Percentiles rank a stretch among this genome's conserved stretches.
Conservation (phyloP, 371 early-diverging fungal genomes). For the Actinomucor elegans region DNA sequence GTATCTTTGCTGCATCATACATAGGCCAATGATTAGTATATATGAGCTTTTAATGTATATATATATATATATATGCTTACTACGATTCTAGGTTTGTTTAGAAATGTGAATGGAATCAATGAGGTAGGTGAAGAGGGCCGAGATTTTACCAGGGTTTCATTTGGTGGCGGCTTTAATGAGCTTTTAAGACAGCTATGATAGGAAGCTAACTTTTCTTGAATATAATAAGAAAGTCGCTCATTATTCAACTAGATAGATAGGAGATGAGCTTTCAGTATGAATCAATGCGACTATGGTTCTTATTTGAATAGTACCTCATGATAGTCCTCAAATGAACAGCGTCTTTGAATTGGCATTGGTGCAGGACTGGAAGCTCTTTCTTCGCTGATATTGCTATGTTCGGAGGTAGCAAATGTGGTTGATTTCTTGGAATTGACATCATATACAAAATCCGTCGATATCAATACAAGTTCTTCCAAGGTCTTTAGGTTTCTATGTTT, state of each 20-base stretch:
- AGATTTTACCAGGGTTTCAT: slow-evolving; percentile 4
- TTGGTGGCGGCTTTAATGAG: slow-evolving; percentile 4
- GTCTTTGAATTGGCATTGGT: slow-evolving; percentile 4
- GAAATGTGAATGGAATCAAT: slow-evolving; percentile 21
- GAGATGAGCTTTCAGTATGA: background rate
- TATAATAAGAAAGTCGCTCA: slow-evolving; percentile 27
- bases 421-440: slow-evolving; percentile 9
- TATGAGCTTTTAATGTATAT: background rate
- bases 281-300: background rate
- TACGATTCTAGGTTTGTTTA: slow-evolving; percentile 21
- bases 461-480: slow-evolving; percentile 16
- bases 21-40: background rate
- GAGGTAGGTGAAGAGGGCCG: slow-evolving; percentile 19
- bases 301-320: slow-evolving; percentile 6
- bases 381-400: background rate
- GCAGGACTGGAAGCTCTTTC: background rate
- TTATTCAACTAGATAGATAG: slow-evolving; percentile 16
- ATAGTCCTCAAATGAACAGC: slow-evolving; percentile 13
- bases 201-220: slow-evolving; percentile 27
- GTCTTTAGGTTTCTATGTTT: slow-evolving; percentile 20
- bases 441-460: slow-evolving; percentile 13
- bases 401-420: background rate
- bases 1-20: slow-evolving; percentile 16
- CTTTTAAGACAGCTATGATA: slow-evolving; percentile 24
- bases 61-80: slow-evolving; percentile 15